A percentile compares a stretch with the other conserved stretches of the same genome.
Conservation (phyloP, 2,329 filamentous ascomycete genomes). For the Pseudocercospora cruenta region DNA sequence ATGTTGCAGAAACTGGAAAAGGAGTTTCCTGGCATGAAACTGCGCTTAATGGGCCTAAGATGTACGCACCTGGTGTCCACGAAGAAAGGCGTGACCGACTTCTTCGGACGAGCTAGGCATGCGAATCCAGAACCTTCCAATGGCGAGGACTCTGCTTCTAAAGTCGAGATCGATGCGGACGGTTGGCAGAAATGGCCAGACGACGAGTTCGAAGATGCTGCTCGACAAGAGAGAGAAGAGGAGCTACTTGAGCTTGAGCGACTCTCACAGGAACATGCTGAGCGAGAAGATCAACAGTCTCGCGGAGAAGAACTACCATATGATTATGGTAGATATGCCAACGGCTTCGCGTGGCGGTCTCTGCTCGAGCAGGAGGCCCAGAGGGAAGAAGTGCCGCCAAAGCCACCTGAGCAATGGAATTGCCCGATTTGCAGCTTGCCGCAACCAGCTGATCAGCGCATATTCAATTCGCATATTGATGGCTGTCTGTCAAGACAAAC, state of each 20-base stretch:
- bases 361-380: slow-evolving; percentile 36
- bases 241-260: slow-evolving; percentile 65
- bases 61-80: slow-evolving; percentile 86
- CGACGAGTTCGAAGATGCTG: slow-evolving; percentile 66
- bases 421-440: slow-evolving; percentile 86
- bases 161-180: slow-evolving; percentile 47
- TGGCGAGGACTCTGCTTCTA: slow-evolving; percentile 38
- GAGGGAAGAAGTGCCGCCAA: slow-evolving; percentile 36
- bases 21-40: slow-evolving; percentile 75
- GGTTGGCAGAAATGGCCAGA: slow-evolving; percentile 72
- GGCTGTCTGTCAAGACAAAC: slow-evolving; percentile 83
- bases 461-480: slow-evolving; percentile 92
- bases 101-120: slow-evolving; percentile 65
- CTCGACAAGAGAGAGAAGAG: slow-evolving; percentile 61
- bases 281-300: slow-evolving; percentile 27
- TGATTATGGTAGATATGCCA: slow-evolving; percentile 38
- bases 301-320: slow-evolving; percentile 16
- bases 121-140: slow-evolving; percentile 32
- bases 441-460: slow-evolving; percentile 72
- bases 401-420: slow-evolving; percentile 60
- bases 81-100: slow-evolving; percentile 77
- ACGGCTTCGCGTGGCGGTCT: slow-evolving; percentile 40
- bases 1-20: slow-evolving; percentile 84
- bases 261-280: slow-evolving; percentile 62
- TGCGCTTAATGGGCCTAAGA: slow-evolving; percentile 85